These are phyloP conservation scores for Lanmaoa rubissima DNA, from an alignment of 768 basidiomycete species.

Conservation along the genomic window DNA sequence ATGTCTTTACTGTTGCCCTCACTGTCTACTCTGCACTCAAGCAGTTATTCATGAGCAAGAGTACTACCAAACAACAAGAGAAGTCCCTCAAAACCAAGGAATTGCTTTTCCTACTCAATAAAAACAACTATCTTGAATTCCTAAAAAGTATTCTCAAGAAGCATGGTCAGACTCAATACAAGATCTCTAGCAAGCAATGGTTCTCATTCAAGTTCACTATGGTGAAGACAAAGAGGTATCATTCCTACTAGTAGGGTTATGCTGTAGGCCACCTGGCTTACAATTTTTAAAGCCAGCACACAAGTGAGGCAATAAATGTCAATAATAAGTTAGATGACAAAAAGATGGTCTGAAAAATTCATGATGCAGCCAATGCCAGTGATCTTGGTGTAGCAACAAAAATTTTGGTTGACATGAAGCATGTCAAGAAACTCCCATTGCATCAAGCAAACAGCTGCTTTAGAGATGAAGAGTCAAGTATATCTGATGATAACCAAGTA, in stretches of 20 bases:
- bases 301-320: no score
- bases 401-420: not conserved
- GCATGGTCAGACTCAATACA: no score
- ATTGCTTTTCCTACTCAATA: not conserved
- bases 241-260: no score
- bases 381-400: no score
- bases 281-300: no score
- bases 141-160: no score
- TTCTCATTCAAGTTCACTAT: no score
- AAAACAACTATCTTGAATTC: slow-evolving; percentile 2
- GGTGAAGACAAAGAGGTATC: not conserved
- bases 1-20: not conserved
- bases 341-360: no score
- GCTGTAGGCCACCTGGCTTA: not conserved
- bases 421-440: not conserved
- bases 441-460: not conserved
- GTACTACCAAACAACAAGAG: not conserved
- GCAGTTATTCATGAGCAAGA: not conserved
- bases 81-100: slow-evolving; percentile 3
- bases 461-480: not conserved
- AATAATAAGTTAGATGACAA: no score
- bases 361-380: no score
- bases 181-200: no score
- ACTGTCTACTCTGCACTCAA: not conserved
- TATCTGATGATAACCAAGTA: no score